Conservation (phyloP, 1,284 basidiomycete species). For the Ustilago hordei region DNA sequence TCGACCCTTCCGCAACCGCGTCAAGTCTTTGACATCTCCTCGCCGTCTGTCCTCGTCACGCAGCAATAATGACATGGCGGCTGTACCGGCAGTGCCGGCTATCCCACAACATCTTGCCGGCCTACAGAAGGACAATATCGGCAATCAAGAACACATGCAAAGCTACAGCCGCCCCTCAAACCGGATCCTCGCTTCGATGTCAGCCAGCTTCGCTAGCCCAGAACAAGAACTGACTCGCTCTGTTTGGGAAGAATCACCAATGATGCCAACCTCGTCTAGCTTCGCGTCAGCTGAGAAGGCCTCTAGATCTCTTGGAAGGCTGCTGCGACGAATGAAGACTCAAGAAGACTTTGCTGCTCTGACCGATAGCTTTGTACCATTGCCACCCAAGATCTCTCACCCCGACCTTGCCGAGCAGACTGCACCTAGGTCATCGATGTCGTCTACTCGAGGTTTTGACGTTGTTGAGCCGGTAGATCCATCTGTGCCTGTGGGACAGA, state of each 20-base stretch:
- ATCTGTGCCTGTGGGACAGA: slow-evolving; percentile 8
- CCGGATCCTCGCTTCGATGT: neutral
- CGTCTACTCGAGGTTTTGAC: slow-evolving; percentile 32
- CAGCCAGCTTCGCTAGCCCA: slow-evolving; percentile 13
- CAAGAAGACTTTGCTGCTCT: slow-evolving; percentile 18
- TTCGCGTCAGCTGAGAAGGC: slow-evolving; percentile 29
- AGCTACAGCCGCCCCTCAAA: neutral
- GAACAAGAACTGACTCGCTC: slow-evolving; percentile 16
- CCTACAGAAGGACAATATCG: neutral
- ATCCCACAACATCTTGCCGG: slow-evolving; percentile 17
- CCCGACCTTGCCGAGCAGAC: slow-evolving; percentile 22
- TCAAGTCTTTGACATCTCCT: slow-evolving; percentile 39
- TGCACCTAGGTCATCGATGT: slow-evolving; percentile 37
- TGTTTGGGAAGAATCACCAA: slow-evolving; percentile 34
- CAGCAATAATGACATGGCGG: slow-evolving; percentile 17
- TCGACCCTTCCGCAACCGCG: slow-evolving; percentile 20
- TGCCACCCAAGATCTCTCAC: slow-evolving; percentile 25
- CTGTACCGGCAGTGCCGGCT: slow-evolving; percentile 25
- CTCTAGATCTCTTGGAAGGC: slow-evolving; percentile 19
- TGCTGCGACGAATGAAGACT: slow-evolving; percentile 30
- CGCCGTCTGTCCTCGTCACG: slow-evolving; percentile 24
- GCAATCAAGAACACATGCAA: slow-evolving; percentile 3
- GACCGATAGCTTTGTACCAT: slow-evolving; percentile 21
- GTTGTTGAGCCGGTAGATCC: slow-evolving; percentile 7
- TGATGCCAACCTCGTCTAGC: slow-evolving; percentile 13